Conservation (phyloP, 2,329 filamentous ascomycete genomes). For the Fusarium verrucosum region DNA sequence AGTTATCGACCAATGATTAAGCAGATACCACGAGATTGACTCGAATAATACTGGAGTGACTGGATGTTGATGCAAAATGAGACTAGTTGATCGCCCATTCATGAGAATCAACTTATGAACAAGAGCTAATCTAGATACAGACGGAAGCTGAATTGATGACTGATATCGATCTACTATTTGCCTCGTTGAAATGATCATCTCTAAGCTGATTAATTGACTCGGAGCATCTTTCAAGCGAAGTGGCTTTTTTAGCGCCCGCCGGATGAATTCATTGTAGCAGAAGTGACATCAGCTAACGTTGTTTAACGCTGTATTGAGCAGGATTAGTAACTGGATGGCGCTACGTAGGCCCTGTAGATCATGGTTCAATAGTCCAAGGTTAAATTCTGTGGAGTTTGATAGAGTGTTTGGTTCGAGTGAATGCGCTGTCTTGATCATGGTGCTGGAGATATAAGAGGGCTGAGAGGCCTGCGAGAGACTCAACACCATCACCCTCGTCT, state of each 20-base stretch:
- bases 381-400: not conserved
- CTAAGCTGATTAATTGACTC: conserved; percentile 7
- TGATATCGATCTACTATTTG: not conserved
- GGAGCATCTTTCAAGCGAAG: conserved; percentile 12
- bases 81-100: not conserved
- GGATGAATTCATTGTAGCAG: not conserved
- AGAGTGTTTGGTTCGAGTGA: not conserved
- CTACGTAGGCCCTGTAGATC: conserved; percentile 9
- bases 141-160: not conserved
- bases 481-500: not conserved
- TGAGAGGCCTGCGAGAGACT: not conserved
- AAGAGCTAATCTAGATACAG: not conserved
- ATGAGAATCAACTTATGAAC: not conserved
- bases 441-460: not conserved
- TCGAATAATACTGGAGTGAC: not conserved
- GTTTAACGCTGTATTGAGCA: conserved; percentile 15
- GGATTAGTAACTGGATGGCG: conserved; percentile 4
- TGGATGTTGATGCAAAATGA: not conserved
- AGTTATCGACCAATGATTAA: not conserved
- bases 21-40: not conserved
- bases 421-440: not conserved
- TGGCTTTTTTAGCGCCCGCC: not conserved
- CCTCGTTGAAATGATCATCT: not conserved
- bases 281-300: conserved; percentile 8
- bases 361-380: not conserved